Percentiles rank a stretch among this genome's conserved stretches.
These are phyloP conservation scores for Citrullus colocynthis DNA, from an alignment of 306 rosid genomes.

Conservation along the genomic window DNA sequence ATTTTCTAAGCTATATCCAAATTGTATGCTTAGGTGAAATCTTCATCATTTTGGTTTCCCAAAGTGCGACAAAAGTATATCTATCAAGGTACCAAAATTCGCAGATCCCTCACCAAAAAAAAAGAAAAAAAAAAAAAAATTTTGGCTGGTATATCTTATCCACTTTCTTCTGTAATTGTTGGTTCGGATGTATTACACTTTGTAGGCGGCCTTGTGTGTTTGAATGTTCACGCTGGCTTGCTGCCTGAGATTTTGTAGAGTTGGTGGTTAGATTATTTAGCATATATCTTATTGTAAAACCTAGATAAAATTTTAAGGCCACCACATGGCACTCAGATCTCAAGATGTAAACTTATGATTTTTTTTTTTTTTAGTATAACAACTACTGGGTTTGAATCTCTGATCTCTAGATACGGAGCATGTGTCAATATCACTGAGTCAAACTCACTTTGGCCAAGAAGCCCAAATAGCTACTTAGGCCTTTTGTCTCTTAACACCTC, in stretches of 20 bases:
- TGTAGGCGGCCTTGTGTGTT: neutral
- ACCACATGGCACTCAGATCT: neutral
- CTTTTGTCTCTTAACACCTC: neutral
- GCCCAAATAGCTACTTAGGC: neutral
- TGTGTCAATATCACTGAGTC: no score
- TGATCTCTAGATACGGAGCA: no score
- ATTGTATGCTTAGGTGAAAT: neutral
- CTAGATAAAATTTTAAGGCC: neutral
- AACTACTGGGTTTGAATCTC: no score
- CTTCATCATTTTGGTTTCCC: neutral
- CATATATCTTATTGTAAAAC: neutral
- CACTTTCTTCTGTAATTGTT: neutral
- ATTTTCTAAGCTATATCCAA: neutral
- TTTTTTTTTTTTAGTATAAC: no score
- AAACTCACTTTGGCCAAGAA: neutral
- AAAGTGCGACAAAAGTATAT: neutral
- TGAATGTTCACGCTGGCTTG: neutral
- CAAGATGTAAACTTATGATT: neutral
- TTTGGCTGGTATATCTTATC: neutral
- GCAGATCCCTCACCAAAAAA: no score
- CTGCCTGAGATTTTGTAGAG: neutral
- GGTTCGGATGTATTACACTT: neutral
- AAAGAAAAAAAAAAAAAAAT: neutral
- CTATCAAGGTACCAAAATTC: neutral
- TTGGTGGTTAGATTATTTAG: neutral